Conservation (phyloP, 2,329 filamentous ascomycete genomes). For the Aspergillus sp. region DNA sequence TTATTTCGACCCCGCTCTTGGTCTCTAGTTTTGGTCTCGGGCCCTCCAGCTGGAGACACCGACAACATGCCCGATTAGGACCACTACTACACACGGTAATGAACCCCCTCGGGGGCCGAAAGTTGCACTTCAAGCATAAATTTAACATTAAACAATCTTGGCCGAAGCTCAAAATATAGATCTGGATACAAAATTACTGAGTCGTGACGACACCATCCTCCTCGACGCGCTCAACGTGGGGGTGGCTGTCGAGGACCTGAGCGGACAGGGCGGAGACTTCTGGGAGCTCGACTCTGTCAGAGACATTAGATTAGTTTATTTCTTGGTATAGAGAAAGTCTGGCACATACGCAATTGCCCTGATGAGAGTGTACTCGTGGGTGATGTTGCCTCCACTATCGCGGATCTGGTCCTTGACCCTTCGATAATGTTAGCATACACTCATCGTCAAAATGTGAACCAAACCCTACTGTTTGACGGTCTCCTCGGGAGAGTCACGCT, state of each 20-base stretch:
- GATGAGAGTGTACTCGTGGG: constrained; percentile 1
- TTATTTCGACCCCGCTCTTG: not conserved
- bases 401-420: not conserved
- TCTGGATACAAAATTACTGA: not conserved
- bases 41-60: no score
- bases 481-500: not conserved
- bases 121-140: no score
- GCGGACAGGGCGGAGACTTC: not conserved
- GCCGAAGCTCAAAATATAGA: no score
- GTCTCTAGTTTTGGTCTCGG: not conserved
- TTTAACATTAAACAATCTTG: no score
- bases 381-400: not conserved
- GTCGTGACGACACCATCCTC: not conserved
- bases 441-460: no score
- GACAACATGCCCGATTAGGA: no score
- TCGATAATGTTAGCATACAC: not conserved
- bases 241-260: not conserved
- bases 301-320: not conserved
- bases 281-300: not conserved
- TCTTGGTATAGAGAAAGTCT: not conserved
- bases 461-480: not conserved
- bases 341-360: not conserved
- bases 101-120: no score
- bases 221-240: not conserved
- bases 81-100: no score